phyloP scores from a whole-genome alignment of 2,329 filamentous ascomycete genomes.

The Colletotrichum camelliae region DNA sequence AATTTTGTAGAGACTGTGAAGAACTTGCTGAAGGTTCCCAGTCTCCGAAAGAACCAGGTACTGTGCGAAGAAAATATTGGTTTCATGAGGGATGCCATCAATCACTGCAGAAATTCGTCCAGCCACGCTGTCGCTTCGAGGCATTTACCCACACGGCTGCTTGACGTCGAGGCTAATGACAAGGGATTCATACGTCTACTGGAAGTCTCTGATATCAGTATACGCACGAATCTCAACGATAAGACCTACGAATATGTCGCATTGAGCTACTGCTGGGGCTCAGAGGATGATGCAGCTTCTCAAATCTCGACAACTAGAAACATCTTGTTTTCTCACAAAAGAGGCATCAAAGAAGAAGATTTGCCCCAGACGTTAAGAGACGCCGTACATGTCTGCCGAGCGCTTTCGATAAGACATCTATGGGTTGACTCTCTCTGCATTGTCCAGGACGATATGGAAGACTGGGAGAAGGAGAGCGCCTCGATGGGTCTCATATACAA shows the following conservation, averaged over 20 bases:
- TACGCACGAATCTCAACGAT: neutral
- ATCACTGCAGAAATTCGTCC: neutral
- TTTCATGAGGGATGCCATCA: neutral
- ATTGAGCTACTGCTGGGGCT: neutral
- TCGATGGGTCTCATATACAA: neutral
- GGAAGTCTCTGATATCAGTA: neutral
- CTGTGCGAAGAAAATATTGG: neutral
- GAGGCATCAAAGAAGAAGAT: neutral
- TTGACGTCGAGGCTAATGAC: neutral
- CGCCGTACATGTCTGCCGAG: neutral
- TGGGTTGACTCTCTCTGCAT: neutral
- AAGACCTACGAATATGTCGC: neutral
- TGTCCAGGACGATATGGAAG: neutral
- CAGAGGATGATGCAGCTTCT: neutral
- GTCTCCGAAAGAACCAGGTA: neutral
- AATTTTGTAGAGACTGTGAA: neutral
- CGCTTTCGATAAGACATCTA: neutral
- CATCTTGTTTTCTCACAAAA: neutral
- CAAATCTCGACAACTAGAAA: neutral
- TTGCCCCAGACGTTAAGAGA: neutral
- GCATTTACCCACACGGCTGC: neutral
- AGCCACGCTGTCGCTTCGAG: neutral
- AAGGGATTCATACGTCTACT: neutral
- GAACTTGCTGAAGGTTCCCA: neutral
- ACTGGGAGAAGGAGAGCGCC: neutral